These are phyloP conservation scores for Talaromyces albobiverticillius DNA, from an alignment of 2,329 filamentous ascomycete species.

Conservation along the genomic window DNA sequence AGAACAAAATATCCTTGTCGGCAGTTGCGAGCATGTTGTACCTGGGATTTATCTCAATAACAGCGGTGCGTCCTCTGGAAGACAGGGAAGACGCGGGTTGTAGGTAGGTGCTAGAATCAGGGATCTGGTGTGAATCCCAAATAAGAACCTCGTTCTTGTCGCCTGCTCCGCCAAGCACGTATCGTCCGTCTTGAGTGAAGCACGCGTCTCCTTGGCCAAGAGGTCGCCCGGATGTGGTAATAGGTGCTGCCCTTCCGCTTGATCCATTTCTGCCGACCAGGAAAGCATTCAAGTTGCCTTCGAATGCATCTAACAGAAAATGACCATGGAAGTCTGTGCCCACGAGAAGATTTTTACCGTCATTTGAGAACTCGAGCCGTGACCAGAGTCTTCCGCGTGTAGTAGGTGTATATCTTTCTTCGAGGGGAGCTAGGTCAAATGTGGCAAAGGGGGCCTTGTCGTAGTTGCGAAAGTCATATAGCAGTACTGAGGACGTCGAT, in stretches of 20 bases:
- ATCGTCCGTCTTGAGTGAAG: constrained; percentile 86
- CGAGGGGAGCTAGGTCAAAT: constrained; percentile 68
- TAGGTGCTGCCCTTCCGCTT: constrained; percentile 48
- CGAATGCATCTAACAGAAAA: constrained; percentile 90
- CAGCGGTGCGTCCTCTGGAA: constrained; percentile 60
- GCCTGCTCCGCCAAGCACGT: constrained; percentile 75
- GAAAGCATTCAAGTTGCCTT: constrained; percentile 74
- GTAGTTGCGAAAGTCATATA: constrained; percentile 93
- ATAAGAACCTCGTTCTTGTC: constrained; percentile 70
- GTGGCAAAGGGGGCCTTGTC: constrained; percentile 85
- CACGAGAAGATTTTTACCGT: constrained; percentile 81
- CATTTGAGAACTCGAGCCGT: constrained; percentile 91
- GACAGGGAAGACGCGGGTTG: constrained; percentile 39
- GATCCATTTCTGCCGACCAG: constrained; percentile 51
- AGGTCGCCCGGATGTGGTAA: constrained; percentile 54
- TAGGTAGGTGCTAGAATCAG: constrained; percentile 54
- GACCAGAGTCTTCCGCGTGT: constrained; percentile 65
- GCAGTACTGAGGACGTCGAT: constrained; percentile 71
- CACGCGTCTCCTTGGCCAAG: constrained; percentile 71
- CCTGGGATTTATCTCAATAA: constrained; percentile 84
- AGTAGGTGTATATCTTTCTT: constrained; percentile 53
- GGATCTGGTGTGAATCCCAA: constrained; percentile 71
- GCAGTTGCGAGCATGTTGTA: constrained; percentile 90
- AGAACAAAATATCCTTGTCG: constrained; percentile 78
- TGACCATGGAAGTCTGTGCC: constrained; percentile 82